These are phyloP conservation scores for Acacia crassicarpa DNA, from an alignment of 306 rosid species.

Conservation along the genomic window DNA sequence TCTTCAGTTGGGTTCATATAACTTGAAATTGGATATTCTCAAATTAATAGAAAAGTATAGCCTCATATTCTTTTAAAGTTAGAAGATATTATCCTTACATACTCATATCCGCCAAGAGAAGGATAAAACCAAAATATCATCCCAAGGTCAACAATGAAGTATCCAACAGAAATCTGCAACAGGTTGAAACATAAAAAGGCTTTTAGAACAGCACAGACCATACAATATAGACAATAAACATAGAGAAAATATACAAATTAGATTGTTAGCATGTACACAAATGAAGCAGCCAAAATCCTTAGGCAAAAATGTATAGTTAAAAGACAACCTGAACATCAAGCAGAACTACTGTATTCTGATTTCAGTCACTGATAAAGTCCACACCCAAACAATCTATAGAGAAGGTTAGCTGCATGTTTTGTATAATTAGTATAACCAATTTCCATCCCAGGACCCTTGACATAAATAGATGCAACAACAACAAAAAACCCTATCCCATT, in stretches of 20 bases:
- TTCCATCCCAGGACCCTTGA: not conserved
- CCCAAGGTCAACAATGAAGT: slow-evolving; percentile 84
- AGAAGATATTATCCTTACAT: slow-evolving; percentile 69
- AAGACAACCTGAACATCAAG: not conserved
- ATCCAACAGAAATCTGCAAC: slow-evolving; percentile 87
- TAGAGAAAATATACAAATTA: not conserved
- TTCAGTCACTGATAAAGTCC: not conserved
- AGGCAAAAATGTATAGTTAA: not conserved
- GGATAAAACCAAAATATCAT: slow-evolving; percentile 93
- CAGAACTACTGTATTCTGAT: not conserved
- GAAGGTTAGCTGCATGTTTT: not conserved
- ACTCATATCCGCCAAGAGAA: slow-evolving; percentile 91
- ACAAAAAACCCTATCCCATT: too few species aligned
- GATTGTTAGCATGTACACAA: not conserved
- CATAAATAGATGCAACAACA: not conserved
- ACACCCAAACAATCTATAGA: not conserved
- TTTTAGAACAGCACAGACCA: slow-evolving; percentile 23
- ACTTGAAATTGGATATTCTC: slow-evolving; percentile 14
- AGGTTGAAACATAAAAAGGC: slow-evolving; percentile 19
- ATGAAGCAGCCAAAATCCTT: not conserved
- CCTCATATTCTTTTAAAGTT: not conserved
- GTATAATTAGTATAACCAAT: not conserved
- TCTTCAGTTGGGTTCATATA: slow-evolving; percentile 26
- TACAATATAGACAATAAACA: slow-evolving; percentile 4
- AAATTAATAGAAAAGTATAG: slow-evolving; percentile 3